Evolutionary conservation across 345 rosid species (phyloP), one percentile per base, ranked within the genome.

Genomic region (Clarkia xantiana): DNA sequence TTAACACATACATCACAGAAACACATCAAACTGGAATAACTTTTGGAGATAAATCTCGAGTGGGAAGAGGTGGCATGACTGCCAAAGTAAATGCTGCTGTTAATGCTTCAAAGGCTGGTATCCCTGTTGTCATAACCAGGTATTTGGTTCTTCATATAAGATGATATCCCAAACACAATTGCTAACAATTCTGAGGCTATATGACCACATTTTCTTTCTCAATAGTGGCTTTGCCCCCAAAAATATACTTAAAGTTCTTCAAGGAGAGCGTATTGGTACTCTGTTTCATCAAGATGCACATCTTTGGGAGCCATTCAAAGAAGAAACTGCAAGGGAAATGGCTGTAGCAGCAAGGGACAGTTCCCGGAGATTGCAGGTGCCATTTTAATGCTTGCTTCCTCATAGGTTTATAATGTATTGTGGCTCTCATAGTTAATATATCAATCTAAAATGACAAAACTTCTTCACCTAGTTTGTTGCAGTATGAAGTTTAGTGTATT

Each of bases 1-100:
- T 93, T 50, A 73, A 70, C 48, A 93, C 99, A 2, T 87, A 87
- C 70, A 42, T 93, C 42, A 78, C 71, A 62, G 94, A 82, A 58
- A 82, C 59, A 56, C 96, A 93, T 77, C 95, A 76, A 44, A 49
- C 66, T 29, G 99, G 73, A 75, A 84, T 93, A 53, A 93, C 96
- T 42, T 87, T 87, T 45, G 99, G 99, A 36, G 95, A 93, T 71
- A 93, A 84, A 68, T 93, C 99, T 59, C 81, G 99, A 62, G 73
- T 93, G 51, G 99, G 99, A 49, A 77, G 99, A 78, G 99, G 99
- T 0, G 99, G 99, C 51, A 93, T 87, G 99, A 84, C 94, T 12
- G 95, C 99, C 11, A 93, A 93, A 73, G 99, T 93, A 38, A 87
- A 82, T 65, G 99, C 99, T 66, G 99, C 99, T 41, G 79, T 78